Conservation (phyloP, 2,329 filamentous ascomycete species). For the Colletotrichum plurivorum region DNA sequence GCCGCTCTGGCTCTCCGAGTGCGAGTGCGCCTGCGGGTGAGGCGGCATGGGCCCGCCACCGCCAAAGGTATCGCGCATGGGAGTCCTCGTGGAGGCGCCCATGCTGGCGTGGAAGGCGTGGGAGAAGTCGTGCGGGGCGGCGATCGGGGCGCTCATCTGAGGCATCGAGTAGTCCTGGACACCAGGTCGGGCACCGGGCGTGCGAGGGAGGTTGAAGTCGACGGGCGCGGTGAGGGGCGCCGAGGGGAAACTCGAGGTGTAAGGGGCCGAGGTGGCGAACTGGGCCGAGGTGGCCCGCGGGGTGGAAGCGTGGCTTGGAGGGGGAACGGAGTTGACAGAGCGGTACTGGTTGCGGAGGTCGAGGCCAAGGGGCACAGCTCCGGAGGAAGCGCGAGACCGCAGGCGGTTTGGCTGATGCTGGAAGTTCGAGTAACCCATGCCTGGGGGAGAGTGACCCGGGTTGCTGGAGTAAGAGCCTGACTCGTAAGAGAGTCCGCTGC, state of each 20-base stretch:
- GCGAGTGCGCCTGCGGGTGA: constrained; percentile 40
- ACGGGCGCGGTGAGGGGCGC: constrained; percentile 68
- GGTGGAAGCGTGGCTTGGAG: constrained; percentile 48
- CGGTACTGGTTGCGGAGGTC: constrained; percentile 63
- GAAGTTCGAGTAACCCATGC: constrained; percentile 64
- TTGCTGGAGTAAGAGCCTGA: constrained; percentile 65
- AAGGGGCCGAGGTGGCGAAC: constrained; percentile 47
- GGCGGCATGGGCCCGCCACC: constrained; percentile 47
- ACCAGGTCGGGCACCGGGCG: constrained; percentile 53
- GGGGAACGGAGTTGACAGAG: constrained; percentile 50
- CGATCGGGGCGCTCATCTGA: constrained; percentile 69
- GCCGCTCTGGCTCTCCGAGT: constrained; percentile 38
- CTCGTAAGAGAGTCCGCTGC: constrained; percentile 64
- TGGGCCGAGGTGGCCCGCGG: constrained; percentile 46
- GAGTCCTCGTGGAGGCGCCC: constrained; percentile 53
- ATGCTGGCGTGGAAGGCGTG: constrained; percentile 62
- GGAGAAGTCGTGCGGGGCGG: constrained; percentile 66
- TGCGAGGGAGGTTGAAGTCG: constrained; percentile 65
- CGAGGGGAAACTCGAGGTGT: constrained; percentile 66
- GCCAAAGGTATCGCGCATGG: constrained; percentile 62
- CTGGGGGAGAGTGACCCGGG: constrained; percentile 63
- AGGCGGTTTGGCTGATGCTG: constrained; percentile 61
- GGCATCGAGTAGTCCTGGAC: constrained; percentile 65
- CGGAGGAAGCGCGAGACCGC: constrained; percentile 65
- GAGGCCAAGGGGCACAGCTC: constrained; percentile 60